These are phyloP conservation scores for Pseudocercospora fuligena DNA, from an alignment of 2,329 filamentous ascomycete species.

Conservation along the genomic window DNA sequence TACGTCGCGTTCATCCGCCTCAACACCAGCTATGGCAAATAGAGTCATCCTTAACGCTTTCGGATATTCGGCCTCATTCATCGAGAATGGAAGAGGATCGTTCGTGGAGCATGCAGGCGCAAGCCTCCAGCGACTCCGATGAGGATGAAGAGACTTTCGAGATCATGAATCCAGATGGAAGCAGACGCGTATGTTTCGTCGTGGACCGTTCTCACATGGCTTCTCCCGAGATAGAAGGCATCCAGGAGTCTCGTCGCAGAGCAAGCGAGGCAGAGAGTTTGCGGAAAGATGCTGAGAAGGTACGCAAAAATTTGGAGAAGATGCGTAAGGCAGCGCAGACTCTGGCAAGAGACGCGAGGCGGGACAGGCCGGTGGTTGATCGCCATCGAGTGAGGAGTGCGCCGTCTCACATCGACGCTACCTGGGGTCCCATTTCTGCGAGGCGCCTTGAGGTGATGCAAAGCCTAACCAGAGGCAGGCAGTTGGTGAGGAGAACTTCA, in stretches of 20 bases:
- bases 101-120: neutral
- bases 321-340: neutral
- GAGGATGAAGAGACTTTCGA: neutral
- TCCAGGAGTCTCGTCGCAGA: neutral
- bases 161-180: neutral
- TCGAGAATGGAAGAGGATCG: neutral
- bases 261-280: neutral
- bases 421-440: neutral
- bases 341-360: neutral
- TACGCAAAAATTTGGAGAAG: neutral
- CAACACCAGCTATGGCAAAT: neutral
- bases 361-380: neutral
- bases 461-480: neutral
- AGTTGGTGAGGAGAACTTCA: neutral
- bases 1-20: neutral
- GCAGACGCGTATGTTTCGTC: no score
- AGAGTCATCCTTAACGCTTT: neutral
- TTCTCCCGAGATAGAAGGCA: neutral
- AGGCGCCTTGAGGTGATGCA: neutral
- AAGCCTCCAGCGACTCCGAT: neutral
- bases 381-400: neutral
- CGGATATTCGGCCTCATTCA: neutral
- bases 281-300: neutral
- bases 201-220: conserved; percentile 3
- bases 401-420: neutral